Evolutionary conservation across 1,284 basidiomycete species (phyloP).

Genomic region (Melanopsichium pennsylvanicum): DNA sequence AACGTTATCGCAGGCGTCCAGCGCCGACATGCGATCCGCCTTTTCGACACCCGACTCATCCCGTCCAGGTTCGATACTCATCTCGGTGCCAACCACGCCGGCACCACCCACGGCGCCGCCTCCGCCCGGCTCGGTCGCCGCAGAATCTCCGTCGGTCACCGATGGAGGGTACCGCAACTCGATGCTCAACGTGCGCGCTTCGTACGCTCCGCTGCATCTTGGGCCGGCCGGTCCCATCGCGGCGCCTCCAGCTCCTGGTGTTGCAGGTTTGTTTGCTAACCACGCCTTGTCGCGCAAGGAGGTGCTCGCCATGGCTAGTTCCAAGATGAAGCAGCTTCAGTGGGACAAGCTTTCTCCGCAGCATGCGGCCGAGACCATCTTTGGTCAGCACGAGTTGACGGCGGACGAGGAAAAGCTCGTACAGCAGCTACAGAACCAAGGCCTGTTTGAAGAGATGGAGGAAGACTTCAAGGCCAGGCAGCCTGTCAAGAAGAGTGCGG

Average conservation of each 20-base stretch:
- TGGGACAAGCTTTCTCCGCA: slow-evolving; percentile 81
- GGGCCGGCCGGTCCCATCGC: slow-evolving; percentile 58
- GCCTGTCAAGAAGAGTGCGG: slow-evolving; percentile 69
- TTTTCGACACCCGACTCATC: slow-evolving; percentile 47
- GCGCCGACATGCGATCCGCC: slow-evolving; percentile 36
- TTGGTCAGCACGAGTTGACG: slow-evolving; percentile 49
- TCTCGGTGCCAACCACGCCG: slow-evolving; percentile 63
- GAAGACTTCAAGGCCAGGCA: slow-evolving; percentile 98
- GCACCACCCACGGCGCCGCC: slow-evolving; percentile 67
- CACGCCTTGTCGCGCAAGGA: slow-evolving; percentile 73
- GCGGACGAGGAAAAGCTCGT: slow-evolving; percentile 51
- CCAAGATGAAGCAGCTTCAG: slow-evolving; percentile 96
- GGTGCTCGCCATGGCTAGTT: slow-evolving; percentile 81
- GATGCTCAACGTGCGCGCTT: slow-evolving; percentile 61
- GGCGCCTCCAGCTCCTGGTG: slow-evolving; percentile 68
- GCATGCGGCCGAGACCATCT: slow-evolving; percentile 64
- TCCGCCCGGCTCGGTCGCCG: slow-evolving; percentile 59
- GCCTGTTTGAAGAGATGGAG: slow-evolving; percentile 95
- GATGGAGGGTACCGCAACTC: slow-evolving; percentile 53
- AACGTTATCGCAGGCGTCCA: slow-evolving; percentile 9
- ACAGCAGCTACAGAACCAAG: slow-evolving; percentile 65
- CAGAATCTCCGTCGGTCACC: too few relatives aligned
- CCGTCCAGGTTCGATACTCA: slow-evolving; percentile 45
- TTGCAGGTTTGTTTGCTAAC: slow-evolving; percentile 70
- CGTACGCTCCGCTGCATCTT: slow-evolving; percentile 37